Evolutionary conservation across 257 asterid genomes (phyloP), one percentile per base, ranked within the genome.

Genomic region (Echites panduratus): DNA sequence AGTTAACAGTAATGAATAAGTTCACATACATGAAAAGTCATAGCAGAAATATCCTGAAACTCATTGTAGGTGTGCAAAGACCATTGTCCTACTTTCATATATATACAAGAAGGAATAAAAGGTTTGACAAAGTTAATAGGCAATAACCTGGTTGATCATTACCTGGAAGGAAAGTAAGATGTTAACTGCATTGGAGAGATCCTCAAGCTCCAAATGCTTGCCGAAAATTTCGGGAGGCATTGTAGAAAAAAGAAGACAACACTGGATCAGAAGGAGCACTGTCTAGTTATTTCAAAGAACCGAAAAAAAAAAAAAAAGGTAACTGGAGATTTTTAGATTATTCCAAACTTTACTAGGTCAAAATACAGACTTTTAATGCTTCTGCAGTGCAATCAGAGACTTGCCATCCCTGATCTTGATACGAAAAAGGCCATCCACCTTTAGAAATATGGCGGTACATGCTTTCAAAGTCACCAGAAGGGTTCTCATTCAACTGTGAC

Each of bases 311-410:
- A 32, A 32, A 3, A 32, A 32, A 32, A 0, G 38, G 45, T 17
- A 19, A 2, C 16, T 38, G 41, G 20, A 16, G 5, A 7, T 41
- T 35, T 17, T 59, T 14, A 62, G n/a, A 4, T 5, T 62, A 62
- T 62, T 41, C 49, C 47, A 59, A 7, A 20, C 48, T 17, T 16
- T 49, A 44, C 59, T 26, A 22, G 67, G 20, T 38, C 1, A 12
- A 76, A 43, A 13, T 29, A 70, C 40, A 66, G 73, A 90, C 98
- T 97, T 89, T 93, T 76, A 93, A 63, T 62, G 87, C 98, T 82
- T 93, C 98, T n/a, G 98, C 97, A 0, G 97, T 93, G 76, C 97
- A 90, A 73, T 93, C 98, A n/a, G 98, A 93, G 35, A 89, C 97
- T 83, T 90, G 97, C 97, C 98, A 93, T 9, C 97, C 98, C 19